Evolutionary conservation across 1,284 basidiomycete genomes (phyloP).

Genomic region (Cutaneotrichosporon cyanovorans): DNA sequence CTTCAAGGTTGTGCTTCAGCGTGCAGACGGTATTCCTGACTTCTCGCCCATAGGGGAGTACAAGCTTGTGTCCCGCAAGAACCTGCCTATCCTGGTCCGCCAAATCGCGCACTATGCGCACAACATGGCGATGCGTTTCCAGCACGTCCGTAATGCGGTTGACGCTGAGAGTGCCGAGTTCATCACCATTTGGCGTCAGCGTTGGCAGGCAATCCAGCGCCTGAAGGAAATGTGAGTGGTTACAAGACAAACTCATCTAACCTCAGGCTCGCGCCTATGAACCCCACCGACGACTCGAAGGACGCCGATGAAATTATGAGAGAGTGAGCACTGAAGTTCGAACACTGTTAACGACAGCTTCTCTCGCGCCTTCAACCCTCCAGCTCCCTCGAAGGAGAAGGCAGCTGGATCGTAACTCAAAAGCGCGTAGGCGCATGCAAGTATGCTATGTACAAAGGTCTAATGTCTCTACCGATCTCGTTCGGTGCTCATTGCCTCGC

Average conservation of each 20-base stretch:
- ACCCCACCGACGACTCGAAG: constrained; percentile 20
- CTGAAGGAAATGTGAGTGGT: constrained; percentile 46
- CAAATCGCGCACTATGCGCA: constrained; percentile 78
- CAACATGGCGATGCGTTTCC: constrained; percentile 78
- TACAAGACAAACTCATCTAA: not conserved
- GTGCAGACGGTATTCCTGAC: constrained; percentile 76
- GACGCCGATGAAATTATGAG: constrained; percentile 30
- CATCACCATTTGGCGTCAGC: constrained; percentile 78
- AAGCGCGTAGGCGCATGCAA: too few relatives aligned
- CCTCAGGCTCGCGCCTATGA: constrained; percentile 12
- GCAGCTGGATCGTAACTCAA: too few relatives aligned
- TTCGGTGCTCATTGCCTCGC: constrained; percentile 11
- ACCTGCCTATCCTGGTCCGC: constrained; percentile 71
- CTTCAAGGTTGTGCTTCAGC: constrained; percentile 83
- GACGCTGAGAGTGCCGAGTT: constrained; percentile 66
- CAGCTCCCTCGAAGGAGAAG: not conserved
- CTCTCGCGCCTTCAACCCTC: constrained; percentile 1
- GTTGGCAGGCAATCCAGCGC: constrained; percentile 68
- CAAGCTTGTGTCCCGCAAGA: constrained; percentile 81
- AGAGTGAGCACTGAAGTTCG: constrained; percentile 19
- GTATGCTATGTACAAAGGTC: too few relatives aligned
- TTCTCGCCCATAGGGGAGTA: constrained; percentile 84
- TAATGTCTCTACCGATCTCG: too few relatives aligned
- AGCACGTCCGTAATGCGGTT: constrained; percentile 56
- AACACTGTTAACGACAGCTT: constrained; percentile 5